Base-by-base conservation (phyloP, 2,329 filamentous ascomycete species). In the Blumeriella jaapii region DNA sequence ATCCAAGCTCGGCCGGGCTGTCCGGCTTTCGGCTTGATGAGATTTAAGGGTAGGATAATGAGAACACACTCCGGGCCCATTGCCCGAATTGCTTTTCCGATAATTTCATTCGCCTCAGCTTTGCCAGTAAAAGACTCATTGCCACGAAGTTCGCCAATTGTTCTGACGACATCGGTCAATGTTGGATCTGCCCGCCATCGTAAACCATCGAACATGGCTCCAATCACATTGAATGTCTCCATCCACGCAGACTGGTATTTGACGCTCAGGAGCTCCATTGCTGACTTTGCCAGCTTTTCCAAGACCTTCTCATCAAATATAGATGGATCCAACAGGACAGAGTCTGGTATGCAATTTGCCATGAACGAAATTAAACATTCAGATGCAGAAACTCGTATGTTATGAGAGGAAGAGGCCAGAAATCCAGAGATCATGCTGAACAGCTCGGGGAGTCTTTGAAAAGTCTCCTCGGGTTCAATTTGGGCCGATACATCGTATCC, bases 231-330 rank as follows among this genome's bases (percentile, higher is more conserved):
- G 62, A 96, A 96, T 1, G 93, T 86, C 56, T 98, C 87, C 61
- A 82, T 77, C 84, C 89, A 95, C 3, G 91, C 91, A 16, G 80
- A 76, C 61, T 96, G 91, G 54, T 87, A 98, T 54, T 91, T 91
- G 24, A 96, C 77, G 33, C 76, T 87, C 29, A 98, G 67, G 6
- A 96, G 66, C 23, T 79, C 73, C 42, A 79, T 78, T 0, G 82
- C 77, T 2, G 69, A 69, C 54, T 74, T 80, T 9, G 82, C 78
- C 14, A 98, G 60, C 55, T 86, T 89, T 54, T 86, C 82, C 7
- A 96, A 61, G 0, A 78, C 71, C 61, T 93, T 94, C 59, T 96
- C 87, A 49, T 96, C 89, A 56, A 83, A 93, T 29, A 94, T 72
- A 2, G 87, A 93, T 15, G 87, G 86, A 46, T 95, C 84, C 5